Evolutionary conservation across 2,329 filamentous ascomycete genomes (phyloP).

Genomic region (Teratosphaeria destructans): DNA sequence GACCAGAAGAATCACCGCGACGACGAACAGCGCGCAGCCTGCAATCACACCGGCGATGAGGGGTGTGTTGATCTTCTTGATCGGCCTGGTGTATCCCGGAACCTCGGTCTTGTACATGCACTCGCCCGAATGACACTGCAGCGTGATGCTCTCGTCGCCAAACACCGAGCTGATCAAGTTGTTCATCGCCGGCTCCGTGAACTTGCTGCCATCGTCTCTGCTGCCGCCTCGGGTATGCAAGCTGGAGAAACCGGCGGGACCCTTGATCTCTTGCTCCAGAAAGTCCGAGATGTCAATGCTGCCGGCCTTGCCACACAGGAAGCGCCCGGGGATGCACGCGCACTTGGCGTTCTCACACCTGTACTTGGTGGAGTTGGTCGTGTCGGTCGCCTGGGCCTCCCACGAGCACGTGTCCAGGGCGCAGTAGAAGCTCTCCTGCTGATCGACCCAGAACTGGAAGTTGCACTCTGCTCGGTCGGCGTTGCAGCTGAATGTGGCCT

Average conservation of each 20-base stretch:
- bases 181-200: conserved; percentile 89
- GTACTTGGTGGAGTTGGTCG: conserved; percentile 74
- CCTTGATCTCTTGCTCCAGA: conserved; percentile 68
- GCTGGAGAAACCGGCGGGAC: conserved; percentile 77
- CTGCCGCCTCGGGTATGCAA: conserved; percentile 44
- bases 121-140: conserved; percentile 77
- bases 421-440: conserved; percentile 93
- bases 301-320: conserved; percentile 85
- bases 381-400: conserved; percentile 54
- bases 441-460: conserved; percentile 97
- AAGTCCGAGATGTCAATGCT: conserved; percentile 91
- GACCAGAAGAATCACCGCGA: conserved; percentile 69
- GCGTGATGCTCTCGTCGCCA: conserved; percentile 77
- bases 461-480: conserved; percentile 67
- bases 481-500: conserved; percentile 91
- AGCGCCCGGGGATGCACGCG: conserved; percentile 77
- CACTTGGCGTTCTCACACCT: conserved; percentile 77
- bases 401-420: conserved; percentile 72
- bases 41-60: conserved; percentile 92
- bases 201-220: conserved; percentile 63
- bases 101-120: conserved; percentile 89
- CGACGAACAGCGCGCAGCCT: conserved; percentile 72
- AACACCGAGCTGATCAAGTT: conserved; percentile 79
- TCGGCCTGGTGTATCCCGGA: conserved; percentile 75
- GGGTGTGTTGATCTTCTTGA: conserved; percentile 94